Evolutionary conservation across 371 early-diverging fungal genomes (phyloP).

Genomic region (Haplosporangium sp.): DNA sequence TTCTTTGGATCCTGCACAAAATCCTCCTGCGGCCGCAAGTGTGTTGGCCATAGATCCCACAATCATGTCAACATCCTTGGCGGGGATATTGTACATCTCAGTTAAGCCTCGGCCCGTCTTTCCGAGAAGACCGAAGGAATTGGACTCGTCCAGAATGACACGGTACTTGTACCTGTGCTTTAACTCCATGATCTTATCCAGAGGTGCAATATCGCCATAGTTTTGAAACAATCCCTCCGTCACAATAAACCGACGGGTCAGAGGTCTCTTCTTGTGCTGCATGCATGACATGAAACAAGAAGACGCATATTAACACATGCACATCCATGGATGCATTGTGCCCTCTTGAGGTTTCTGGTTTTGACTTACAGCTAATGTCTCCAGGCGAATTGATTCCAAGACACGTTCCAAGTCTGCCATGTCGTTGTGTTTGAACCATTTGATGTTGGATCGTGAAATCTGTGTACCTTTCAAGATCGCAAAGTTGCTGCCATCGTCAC

Average conservation of each 20-base stretch:
- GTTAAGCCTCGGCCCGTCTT: constrained; percentile 91
- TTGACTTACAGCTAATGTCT: constrained; percentile 58
- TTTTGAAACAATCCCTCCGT: constrained; percentile 96
- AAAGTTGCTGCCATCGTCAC: constrained; percentile 90
- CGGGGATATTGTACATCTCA: constrained; percentile 82
- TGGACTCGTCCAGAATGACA: constrained; percentile 96
- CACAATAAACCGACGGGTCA: constrained; percentile 95
- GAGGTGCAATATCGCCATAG: constrained; percentile 91
- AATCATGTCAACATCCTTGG: constrained; percentile 94
- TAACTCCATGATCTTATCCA: constrained; percentile 86
- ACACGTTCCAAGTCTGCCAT: constrained; percentile 94
- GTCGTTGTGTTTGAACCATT: constrained; percentile 96
- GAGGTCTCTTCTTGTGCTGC: constrained; percentile 74
- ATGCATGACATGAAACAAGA: not conserved
- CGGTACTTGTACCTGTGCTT: constrained; percentile 98
- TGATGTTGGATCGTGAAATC: constrained; percentile 89
- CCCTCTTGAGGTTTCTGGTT: too few species aligned
- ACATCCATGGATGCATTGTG: not conserved
- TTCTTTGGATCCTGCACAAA: constrained; percentile 90
- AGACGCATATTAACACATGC: not conserved
- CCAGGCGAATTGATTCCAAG: constrained; percentile 78
- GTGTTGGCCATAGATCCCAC: constrained; percentile 92
- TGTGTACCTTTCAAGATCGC: constrained; percentile 92
- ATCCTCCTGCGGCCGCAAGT: constrained; percentile 94
- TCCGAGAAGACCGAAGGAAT: constrained; percentile 95